A percentile compares a stretch with the other conserved stretches of the same genome.
These are phyloP conservation scores for Rhodotorula sphaerocarpa DNA, from an alignment of 768 basidiomycete genomes.

Conservation along the genomic window DNA sequence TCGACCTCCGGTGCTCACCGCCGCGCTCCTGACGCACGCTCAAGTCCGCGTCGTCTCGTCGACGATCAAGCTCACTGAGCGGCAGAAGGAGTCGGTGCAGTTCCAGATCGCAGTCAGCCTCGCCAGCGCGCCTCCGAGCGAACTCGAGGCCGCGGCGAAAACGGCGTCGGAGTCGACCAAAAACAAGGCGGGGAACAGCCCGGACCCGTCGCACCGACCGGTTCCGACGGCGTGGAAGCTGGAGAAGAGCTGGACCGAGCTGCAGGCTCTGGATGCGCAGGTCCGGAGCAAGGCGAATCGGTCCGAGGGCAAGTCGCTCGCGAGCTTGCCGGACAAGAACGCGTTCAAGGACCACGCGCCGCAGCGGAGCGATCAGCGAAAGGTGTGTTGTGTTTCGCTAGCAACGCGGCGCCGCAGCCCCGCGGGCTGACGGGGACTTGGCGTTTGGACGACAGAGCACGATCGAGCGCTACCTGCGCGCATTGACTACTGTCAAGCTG, in stretches of 20 bases:
- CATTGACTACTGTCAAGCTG: constrained; percentile 67
- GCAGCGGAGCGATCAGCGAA: constrained; percentile 89
- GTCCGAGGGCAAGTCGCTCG: constrained; percentile 54
- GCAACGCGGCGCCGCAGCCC: background rate
- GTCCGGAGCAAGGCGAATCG: constrained; percentile 55
- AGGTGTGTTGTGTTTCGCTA: constrained; percentile 54
- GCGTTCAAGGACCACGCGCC: constrained; percentile 93
- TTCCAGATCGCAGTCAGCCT: constrained; percentile 64
- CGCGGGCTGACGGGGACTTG: background rate
- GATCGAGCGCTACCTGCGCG: constrained; percentile 76
- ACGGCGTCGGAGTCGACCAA: constrained; percentile 15
- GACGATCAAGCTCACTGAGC: constrained; percentile 73
- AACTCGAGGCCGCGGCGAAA: constrained; percentile 2
- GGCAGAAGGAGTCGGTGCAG: constrained; percentile 82
- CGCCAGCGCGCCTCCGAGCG: background rate
- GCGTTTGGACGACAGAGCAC: constrained; percentile 38
- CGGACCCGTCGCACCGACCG: background rate
- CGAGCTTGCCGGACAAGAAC: constrained; percentile 75
- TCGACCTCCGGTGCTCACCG: background rate
- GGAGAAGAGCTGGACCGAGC: constrained; percentile 89
- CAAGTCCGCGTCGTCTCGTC: constrained; percentile 65
- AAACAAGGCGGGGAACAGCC: too few relatives aligned
- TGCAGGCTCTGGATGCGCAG: constrained; percentile 73
- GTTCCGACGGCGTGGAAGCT: constrained; percentile 51
- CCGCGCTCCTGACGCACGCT: constrained; percentile 55